A percentile compares a stretch with the other conserved stretches of the same genome.
Conservation (phyloP, 371 early-diverging fungal genomes). For the Mucor plumbeus region DNA sequence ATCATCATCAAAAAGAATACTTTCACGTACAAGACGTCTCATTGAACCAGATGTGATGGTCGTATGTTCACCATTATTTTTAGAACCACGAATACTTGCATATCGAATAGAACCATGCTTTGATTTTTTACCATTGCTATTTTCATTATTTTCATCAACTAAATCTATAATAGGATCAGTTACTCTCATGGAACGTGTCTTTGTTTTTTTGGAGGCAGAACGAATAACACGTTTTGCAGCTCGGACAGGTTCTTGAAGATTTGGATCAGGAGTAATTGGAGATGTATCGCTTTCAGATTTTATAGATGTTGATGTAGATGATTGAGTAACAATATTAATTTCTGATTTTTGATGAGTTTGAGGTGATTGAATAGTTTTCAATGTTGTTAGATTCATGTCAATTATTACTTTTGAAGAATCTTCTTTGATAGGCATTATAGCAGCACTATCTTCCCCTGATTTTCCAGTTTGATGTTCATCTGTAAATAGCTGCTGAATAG, state of each 20-base stretch:
- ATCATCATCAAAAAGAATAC: slow-evolving; percentile 27
- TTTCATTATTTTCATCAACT: background rate
- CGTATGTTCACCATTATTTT: slow-evolving; percentile 23
- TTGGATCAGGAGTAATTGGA: slow-evolving; percentile 15
- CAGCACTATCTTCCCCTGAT: background rate
- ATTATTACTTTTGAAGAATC: background rate
- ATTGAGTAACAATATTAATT: background rate
- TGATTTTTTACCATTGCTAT: background rate
- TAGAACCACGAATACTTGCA: slow-evolving; percentile 17
- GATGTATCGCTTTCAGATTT: slow-evolving; percentile 6
- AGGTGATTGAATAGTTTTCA: background rate
- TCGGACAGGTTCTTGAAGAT: slow-evolving; percentile 21
- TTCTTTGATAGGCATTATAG: background rate
- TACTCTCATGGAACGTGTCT: slow-evolving; percentile 21
- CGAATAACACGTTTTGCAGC: slow-evolving; percentile 28
- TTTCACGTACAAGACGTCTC: slow-evolving; percentile 42
- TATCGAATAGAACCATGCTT: slow-evolving; percentile 22
- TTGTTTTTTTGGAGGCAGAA: slow-evolving; percentile 32
- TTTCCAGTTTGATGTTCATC: background rate
- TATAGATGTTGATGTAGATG: background rate
- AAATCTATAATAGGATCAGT: background rate
- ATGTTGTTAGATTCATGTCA: background rate
- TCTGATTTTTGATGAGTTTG: background rate
- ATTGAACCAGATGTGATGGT: slow-evolving; percentile 44
- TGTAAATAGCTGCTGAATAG: slow-evolving; percentile 18